Evolutionary conservation across 2,329 filamentous ascomycete genomes (phyloP), one percentile per base, ranked within the genome.

Genomic region (Beauveria sp.): DNA sequence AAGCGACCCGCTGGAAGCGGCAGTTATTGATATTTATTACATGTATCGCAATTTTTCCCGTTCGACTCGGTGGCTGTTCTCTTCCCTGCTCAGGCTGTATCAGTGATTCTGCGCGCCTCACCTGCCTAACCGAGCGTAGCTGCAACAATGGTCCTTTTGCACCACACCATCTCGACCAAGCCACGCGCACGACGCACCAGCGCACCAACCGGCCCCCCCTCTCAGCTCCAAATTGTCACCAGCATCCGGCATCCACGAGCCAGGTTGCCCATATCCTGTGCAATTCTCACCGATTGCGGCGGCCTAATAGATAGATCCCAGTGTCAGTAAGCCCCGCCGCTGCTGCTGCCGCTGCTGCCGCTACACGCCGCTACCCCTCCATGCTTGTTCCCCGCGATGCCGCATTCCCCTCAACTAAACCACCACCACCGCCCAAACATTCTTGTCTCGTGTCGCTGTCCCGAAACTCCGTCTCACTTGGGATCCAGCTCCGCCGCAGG

Each of bases 401-500:
- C 5, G 12, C 34, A 14, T 38, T 53, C 14, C n/a, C 12, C 38
- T 53, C 10, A 20, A 8, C 8, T 16, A 50, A 8, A 26, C 48
- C 18, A 38, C 34, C 34, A 38, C 14, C 34, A 38, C 34, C n/a
- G 26, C 40, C n/a, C 0, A 26, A 18, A 24, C 22, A 24, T 24
- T 12, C 16, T 16, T 16, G 5, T 43, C 52, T 45, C 14, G 7
- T 18, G 5, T 55, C 38, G 2, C 7, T 20, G 42, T 18, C 40
- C 10, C 7, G 16, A n/a, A n/a, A 51, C 22, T 18, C 34, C n/a
- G 5, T 43, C 49, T 64, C 60, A 69, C 59, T 67, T 50, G 10
- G 62, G 60, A 16, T 67, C 56, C 51, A 68, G 52, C n/a, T 67
- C 64, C 14, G 62, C 58, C 28, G 64, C 67, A 26, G 66, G 59